Conservation (phyloP, 73 alveolate genomes). For the Tetrahymena malaccensis region DNA sequence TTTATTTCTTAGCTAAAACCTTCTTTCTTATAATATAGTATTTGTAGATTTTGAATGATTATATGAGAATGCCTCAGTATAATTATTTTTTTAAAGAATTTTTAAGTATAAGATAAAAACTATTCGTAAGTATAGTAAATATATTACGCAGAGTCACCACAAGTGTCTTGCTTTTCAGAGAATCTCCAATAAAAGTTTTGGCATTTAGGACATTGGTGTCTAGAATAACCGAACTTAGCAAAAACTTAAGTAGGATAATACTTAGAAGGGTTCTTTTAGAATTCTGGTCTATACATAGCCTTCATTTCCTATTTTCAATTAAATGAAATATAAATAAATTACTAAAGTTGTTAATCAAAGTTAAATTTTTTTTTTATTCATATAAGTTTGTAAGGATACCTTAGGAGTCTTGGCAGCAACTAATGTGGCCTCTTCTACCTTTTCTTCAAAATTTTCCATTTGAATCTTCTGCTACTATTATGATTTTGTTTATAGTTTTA, state of each 20-base stretch:
- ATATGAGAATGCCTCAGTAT: too few species aligned
- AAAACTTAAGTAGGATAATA: slow-evolving; percentile 76
- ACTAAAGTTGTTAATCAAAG: neutral
- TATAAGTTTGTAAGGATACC: slow-evolving; percentile 8
- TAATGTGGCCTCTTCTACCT: slow-evolving; percentile 46
- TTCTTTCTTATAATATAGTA: too few species aligned
- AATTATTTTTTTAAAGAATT: too few species aligned
- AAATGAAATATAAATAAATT: neutral
- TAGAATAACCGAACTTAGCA: slow-evolving; percentile 43
- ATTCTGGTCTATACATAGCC: slow-evolving; percentile 86
- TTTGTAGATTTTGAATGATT: too few species aligned
- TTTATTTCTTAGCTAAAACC: too few species aligned
- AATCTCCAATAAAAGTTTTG: slow-evolving; percentile 87
- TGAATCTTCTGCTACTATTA: neutral
- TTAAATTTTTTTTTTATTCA: neutral
- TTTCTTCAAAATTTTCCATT: slow-evolving; percentile 25
- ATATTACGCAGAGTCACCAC: slow-evolving; percentile 90
- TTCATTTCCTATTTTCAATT: slow-evolving; percentile 81
- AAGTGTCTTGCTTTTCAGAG: slow-evolving; percentile 65
- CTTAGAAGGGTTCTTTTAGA: slow-evolving; percentile 78
- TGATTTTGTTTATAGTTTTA: neutral
- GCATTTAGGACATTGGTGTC: slow-evolving; percentile 47
- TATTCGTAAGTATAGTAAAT: too few species aligned
- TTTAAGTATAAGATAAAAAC: neutral
- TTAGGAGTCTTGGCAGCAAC: slow-evolving; percentile 55